These are phyloP conservation scores for Crithidia mellificae DNA, from an alignment of 208 protist genomes.

Conservation along the genomic window DNA sequence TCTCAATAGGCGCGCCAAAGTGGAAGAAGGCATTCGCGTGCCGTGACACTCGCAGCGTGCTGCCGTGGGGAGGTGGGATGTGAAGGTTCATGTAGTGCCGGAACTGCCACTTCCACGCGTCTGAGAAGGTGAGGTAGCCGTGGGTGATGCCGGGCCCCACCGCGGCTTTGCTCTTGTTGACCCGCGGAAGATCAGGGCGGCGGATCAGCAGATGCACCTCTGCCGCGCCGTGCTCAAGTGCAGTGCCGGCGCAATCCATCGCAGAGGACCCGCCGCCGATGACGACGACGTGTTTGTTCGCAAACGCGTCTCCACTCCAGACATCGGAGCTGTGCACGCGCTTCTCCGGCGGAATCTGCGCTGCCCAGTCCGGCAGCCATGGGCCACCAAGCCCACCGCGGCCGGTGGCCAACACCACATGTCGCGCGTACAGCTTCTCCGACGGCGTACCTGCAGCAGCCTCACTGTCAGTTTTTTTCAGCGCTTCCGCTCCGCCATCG, in stretches of 20 bases:
- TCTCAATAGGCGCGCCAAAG: conserved; percentile 12
- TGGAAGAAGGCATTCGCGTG: conserved; percentile 17
- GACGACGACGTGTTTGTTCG: conserved; percentile 11
- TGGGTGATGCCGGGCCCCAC: conserved; percentile 4
- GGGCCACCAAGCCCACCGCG: conserved; percentile 11
- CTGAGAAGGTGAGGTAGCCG: conserved; percentile 15
- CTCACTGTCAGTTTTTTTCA: background rate
- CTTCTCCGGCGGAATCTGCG: conserved; percentile 6
- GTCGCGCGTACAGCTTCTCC: conserved; percentile 14
- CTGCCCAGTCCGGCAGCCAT: conserved; percentile 11
- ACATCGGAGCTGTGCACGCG: conserved; percentile 17
- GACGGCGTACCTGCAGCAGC: background rate
- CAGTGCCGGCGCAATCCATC: conserved; percentile 15
- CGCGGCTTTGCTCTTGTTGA: conserved; percentile 24
- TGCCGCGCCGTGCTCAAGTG: conserved; percentile 12
- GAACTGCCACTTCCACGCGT: conserved; percentile 16
- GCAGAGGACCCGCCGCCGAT: conserved; percentile 23
- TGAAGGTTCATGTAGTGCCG: conserved; percentile 17
- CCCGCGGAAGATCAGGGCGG: conserved; percentile 1
- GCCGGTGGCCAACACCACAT: conserved; percentile 20
- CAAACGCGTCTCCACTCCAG: conserved; percentile 1
- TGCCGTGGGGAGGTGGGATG: conserved; percentile 21
- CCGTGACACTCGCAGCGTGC: conserved; percentile 16
- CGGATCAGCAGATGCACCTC: conserved; percentile 26
- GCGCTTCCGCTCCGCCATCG: background rate